Conservation (phyloP, 345 rosid genomes). For the Eutrema japonicum region DNA sequence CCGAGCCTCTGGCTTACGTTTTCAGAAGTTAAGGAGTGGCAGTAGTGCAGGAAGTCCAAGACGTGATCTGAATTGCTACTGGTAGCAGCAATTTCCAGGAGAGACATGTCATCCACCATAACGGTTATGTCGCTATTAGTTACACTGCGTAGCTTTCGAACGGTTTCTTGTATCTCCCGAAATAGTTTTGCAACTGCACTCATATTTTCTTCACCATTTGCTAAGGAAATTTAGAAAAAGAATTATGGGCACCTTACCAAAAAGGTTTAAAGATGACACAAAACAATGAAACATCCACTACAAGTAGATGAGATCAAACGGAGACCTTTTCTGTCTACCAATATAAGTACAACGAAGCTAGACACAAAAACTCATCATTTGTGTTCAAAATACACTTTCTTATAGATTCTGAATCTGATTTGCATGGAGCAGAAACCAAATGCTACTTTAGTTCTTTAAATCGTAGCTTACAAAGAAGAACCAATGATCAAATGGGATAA, state of each 20-base stretch:
- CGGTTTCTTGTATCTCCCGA: constrained; percentile 55
- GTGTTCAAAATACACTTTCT: neutral
- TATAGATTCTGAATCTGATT: neutral
- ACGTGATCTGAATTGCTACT: constrained; percentile 61
- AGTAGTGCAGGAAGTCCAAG: constrained; percentile 81
- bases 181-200: constrained; percentile 60
- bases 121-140: constrained; percentile 55
- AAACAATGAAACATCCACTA: neutral
- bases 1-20: too few species aligned
- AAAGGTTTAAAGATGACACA: constrained; percentile 23
- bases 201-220: constrained; percentile 49
- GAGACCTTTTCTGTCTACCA: neutral
- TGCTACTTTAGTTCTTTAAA: neutral
- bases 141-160: constrained; percentile 49
- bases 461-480: neutral
- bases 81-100: constrained; percentile 76
- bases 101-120: constrained; percentile 87
- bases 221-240: constrained; percentile 30
- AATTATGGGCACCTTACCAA: neutral
- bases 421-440: neutral
- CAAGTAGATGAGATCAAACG: neutral
- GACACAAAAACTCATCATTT: constrained; percentile 2
- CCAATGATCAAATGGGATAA: neutral
- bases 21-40: constrained; percentile 58
- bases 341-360: neutral